A percentile compares a stretch with the other conserved stretches of the same genome.
Conservation (phyloP, 345 rosid species). For the Pistacia atlantica region DNA sequence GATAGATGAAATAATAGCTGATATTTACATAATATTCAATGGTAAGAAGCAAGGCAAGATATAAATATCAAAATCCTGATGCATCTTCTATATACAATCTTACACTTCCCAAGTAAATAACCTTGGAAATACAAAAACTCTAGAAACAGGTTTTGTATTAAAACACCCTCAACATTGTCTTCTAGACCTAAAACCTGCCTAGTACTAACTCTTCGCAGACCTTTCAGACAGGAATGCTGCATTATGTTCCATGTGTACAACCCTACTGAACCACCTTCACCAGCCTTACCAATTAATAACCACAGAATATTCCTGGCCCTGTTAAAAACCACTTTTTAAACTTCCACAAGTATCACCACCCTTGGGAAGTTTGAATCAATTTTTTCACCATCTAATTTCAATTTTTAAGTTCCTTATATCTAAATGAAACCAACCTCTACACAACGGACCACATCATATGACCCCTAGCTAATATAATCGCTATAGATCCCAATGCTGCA, state of each 20-base stretch:
- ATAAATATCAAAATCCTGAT: not conserved
- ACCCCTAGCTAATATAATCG: too few species aligned
- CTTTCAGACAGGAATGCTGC: not conserved
- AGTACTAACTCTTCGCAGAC: not conserved
- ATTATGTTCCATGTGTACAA: not conserved
- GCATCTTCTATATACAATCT: not conserved
- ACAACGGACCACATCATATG: not conserved
- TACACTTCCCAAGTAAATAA: not conserved
- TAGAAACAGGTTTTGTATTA: not conserved
- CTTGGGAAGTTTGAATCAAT: not conserved
- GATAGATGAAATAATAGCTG: not conserved
- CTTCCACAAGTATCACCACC: not conserved
- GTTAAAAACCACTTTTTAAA: not conserved
- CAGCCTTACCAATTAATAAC: not conserved
- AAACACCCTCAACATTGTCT: not conserved
- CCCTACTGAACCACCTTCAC: not conserved
- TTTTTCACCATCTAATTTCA: not conserved
- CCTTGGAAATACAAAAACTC: not conserved
- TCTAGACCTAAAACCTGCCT: not conserved
- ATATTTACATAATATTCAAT: not conserved
- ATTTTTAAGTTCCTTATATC: not conserved
- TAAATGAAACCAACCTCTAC: not conserved
- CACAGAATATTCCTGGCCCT: not conserved
- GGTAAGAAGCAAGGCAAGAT: not conserved
- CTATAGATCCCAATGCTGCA: too few species aligned